Percentiles rank a stretch among this genome's conserved stretches.
These are phyloP conservation scores for Conoideocrella luteorostrata DNA, from an alignment of 2,329 filamentous ascomycete genomes.

Conservation along the genomic window DNA sequence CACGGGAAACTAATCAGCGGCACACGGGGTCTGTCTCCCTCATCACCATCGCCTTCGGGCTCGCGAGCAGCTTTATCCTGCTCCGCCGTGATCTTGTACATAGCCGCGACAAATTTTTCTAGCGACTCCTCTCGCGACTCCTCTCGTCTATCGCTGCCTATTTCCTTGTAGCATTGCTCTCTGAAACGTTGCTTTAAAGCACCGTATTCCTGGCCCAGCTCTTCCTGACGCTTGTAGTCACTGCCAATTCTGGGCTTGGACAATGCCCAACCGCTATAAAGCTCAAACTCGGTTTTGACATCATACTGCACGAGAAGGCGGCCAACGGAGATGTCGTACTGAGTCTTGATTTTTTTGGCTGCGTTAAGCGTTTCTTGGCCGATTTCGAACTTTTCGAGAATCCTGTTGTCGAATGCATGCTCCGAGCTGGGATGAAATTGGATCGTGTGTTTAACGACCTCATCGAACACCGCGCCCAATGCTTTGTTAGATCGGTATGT, in stretches of 20 bases:
- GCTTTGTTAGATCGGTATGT: constrained; percentile 65
- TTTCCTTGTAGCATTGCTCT: constrained; percentile 56
- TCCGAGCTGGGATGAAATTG: constrained; percentile 70
- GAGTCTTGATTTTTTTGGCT: constrained; percentile 61
- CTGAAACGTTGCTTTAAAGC: constrained; percentile 64
- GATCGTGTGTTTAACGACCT: constrained; percentile 48
- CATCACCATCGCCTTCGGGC: constrained; percentile 23
- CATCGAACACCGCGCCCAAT: constrained; percentile 77
- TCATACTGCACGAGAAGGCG: constrained; percentile 81
- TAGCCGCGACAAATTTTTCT: constrained; percentile 71
- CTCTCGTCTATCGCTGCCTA: constrained; percentile 51
- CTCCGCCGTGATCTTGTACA: constrained; percentile 76
- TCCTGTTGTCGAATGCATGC: constrained; percentile 66
- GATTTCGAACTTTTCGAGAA: constrained; percentile 57
- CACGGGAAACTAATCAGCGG: constrained; percentile 92
- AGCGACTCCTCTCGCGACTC: too few species aligned
- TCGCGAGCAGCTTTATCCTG: constrained; percentile 56
- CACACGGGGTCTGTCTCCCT: constrained; percentile 32
- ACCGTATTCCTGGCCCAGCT: constrained; percentile 62
- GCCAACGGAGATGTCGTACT: constrained; percentile 71
- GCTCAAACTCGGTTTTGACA: constrained; percentile 82
- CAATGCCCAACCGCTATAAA: constrained; percentile 82
- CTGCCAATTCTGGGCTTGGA: constrained; percentile 62
- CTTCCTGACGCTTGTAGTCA: constrained; percentile 85
- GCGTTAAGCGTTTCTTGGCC: constrained; percentile 47